phyloP scores from a whole-genome alignment of 2,329 filamentous ascomycete genomes.

The Pseudogymnoascus sp. region DNA sequence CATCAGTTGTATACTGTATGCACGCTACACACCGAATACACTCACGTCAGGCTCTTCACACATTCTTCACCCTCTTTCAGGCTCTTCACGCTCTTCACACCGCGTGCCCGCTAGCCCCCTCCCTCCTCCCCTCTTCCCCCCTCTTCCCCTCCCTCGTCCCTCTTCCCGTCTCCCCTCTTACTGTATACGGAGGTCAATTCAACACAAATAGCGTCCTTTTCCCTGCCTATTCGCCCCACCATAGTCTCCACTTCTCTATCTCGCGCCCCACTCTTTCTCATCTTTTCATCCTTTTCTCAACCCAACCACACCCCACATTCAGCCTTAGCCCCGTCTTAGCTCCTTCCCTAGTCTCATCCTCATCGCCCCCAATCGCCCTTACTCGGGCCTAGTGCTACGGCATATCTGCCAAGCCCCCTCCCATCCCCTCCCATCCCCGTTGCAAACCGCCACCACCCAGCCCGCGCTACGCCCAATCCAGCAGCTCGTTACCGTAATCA shows the following conservation, averaged over 20 bases:
- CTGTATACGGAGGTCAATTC: constrained; percentile 4
- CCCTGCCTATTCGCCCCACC: background rate
- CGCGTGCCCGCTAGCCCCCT: background rate
- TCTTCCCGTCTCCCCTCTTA: background rate
- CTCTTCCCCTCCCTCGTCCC: background rate
- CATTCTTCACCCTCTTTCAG: no score
- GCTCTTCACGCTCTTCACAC: background rate
- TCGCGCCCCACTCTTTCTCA: background rate
- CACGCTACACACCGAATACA: background rate
- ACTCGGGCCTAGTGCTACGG: background rate
- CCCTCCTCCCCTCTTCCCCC: background rate
- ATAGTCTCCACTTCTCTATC: background rate
- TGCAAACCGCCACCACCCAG: background rate
- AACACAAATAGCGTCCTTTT: background rate
- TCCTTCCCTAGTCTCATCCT: background rate
- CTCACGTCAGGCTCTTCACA: background rate
- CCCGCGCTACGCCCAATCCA: background rate
- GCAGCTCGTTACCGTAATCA: background rate
- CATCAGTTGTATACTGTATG: background rate
- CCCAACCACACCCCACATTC: background rate
- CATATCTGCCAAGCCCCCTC: background rate
- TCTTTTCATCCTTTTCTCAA: background rate
- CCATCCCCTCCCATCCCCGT: background rate
- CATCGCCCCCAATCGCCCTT: no score
- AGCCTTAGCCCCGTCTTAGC: background rate